A percentile compares a stretch with the other conserved stretches of the same genome.
phyloP scores from a whole-genome alignment of 805 yeast genomes.

The Candida hungchunana region DNA sequence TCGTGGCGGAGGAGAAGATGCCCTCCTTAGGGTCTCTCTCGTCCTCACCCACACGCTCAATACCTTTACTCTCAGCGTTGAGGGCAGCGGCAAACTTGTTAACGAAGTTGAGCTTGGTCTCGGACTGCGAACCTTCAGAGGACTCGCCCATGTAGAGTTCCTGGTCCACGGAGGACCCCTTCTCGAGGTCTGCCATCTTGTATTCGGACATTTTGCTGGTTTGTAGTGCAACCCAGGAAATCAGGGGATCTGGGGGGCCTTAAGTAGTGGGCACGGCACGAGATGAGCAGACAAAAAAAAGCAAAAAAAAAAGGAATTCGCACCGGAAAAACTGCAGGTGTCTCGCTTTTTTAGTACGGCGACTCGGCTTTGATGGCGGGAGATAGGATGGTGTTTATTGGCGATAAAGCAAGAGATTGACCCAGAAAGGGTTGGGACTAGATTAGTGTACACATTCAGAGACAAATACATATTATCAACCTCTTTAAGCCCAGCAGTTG shows the following conservation, averaged over 20 bases:
- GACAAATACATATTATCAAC: too few species aligned
- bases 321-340: too few species aligned
- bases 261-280: too few species aligned
- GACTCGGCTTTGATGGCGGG: too few species aligned
- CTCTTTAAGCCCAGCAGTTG: too few species aligned
- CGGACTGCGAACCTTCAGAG: constrained; percentile 17
- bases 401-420: too few species aligned
- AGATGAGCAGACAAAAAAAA: too few species aligned
- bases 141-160: constrained; percentile 22
- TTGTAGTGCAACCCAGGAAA: neutral
- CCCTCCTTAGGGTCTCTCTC: constrained; percentile 64
- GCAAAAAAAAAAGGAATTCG: too few species aligned
- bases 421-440: too few species aligned
- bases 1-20: constrained; percentile 65
- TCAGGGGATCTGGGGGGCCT: neutral
- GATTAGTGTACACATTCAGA: too few species aligned
- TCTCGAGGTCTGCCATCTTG: constrained; percentile 22
- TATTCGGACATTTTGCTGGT: constrained; percentile 16
- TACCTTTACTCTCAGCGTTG: constrained; percentile 64
- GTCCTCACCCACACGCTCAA: constrained; percentile 75
- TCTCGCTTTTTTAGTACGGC: too few species aligned
- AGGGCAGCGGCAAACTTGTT: constrained; percentile 25
- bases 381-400: too few species aligned
- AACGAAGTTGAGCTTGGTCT: constrained; percentile 18
- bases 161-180: constrained; percentile 16